Evolutionary conservation across 2,329 filamentous ascomycete genomes (phyloP), one percentile per base, ranked within the genome.

Genomic region (Aureobasidium sp.): DNA sequence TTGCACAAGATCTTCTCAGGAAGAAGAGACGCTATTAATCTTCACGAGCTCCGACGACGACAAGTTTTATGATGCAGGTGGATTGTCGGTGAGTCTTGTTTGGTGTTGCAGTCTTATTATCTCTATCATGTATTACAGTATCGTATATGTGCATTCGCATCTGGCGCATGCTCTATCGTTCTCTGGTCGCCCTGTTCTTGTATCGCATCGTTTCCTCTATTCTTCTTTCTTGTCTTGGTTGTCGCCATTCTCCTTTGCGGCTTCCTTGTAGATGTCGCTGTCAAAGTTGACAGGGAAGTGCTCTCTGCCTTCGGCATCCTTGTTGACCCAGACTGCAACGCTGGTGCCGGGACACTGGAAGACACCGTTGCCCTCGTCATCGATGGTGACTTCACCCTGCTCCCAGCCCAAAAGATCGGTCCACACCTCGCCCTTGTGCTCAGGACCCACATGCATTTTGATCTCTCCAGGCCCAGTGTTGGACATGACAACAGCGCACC

Each of bases 251-350:
- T 51, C 34, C 29, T 51, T 42, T 8, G 22, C 50, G n/a, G 48
- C 51, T 21, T 44, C 41, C 45, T 55, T 55, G 39, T 58, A 58
- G 27, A 58, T 58, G 17, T 58, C 57, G 22, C 55, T 55, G 38
- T 63, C 61, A 29, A 65, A 64, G 6, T 64, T 55, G 11, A 63
- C 57, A 12, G 63, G 63, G 54, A 81, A 75, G 47, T 60, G 61
- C 6, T 74, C 72, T 59, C 78, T 74, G 1, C 79, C 79, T 47
- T 77, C 69, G 0, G 80, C 81, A 55, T 73, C 71, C 42, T 70
- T 71, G 57, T 79, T 77, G 0, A 82, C 80, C 80, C 80, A 86
- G 12, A 86, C 75, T 38, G 77, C 74, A 3, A 85, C 74, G 62
- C 79, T 81, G 25, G 74, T 70, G 6, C 71, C 71, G 7, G 70